Evolutionary conservation across 495 filamentous ascomycete genomes (phyloP), one percentile per base, ranked within the genome.

Genomic region (Jackrogersella multiformis): DNA sequence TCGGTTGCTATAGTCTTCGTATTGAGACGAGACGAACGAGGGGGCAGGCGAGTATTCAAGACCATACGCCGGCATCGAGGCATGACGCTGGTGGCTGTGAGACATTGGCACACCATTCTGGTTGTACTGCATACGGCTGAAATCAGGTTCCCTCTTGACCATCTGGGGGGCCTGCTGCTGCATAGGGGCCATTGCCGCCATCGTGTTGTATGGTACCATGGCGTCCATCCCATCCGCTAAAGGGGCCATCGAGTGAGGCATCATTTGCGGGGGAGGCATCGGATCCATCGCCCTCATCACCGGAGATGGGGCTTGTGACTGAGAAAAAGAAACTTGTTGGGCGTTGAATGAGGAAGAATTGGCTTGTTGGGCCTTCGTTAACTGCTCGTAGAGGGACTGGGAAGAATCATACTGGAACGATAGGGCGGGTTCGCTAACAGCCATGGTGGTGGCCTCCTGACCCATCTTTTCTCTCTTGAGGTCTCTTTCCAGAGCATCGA

Each of bases 381-480:
- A 90, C 81, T 98, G 96, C 85, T 99, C 95, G 79, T 97, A 99
- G 57, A 99, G 87, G 68, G 95, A 97, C 80, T 99, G 95, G 38
- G 96, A 98, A 56, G 95, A 97, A 80, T 99, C 95, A 78, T 97
- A 99, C 79, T 98, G 93, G 78, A 99, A 99, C 5, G 96, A 98
- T 73, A 97, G 81, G 66, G 95, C 95, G 21, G 95, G 95, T 80
- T 99, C 95, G 84, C 87, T 94, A 73, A 97, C 92, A 59, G 96
- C 95, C 69, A 97, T 87, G 13, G 95, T 99, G 18, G 95, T 99
- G 41, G 95, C 92, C 77, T 99, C 95, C 81, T 99, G 95, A 64
- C 90, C 89, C 94, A 97, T 97, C 86, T 99, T 99, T 81, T 99
- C 95, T 72, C 95, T 87, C 87, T 99, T 99, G 76, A 99, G 78